A percentile compares a stretch with the other conserved stretches of the same genome.
These are phyloP conservation scores for Sporopachydermia quercuum DNA, from an alignment of 805 yeast genomes.

Conservation along the genomic window DNA sequence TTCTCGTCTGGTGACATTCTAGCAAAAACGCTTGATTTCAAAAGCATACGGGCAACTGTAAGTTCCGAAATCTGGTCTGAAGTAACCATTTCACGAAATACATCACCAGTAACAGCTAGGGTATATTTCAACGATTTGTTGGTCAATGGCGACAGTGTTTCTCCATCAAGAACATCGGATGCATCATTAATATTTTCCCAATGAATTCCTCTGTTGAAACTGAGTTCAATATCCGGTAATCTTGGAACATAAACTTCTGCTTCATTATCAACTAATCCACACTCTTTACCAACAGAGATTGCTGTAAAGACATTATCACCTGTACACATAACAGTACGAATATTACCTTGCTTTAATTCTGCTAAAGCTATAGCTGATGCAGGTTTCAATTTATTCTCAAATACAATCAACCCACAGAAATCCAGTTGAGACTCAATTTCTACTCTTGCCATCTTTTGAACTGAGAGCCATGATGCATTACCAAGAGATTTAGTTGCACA, in stretches of 20 bases:
- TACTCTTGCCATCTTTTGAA: slow-evolving; percentile 40
- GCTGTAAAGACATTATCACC: slow-evolving; percentile 96
- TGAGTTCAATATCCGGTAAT: slow-evolving; percentile 8
- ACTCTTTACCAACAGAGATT: slow-evolving; percentile 79
- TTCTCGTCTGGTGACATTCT: slow-evolving; percentile 99
- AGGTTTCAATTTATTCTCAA: slow-evolving; percentile 78
- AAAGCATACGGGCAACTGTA: slow-evolving; percentile 33
- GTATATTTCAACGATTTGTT: slow-evolving; percentile 29
- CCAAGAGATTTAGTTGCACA: slow-evolving; percentile 55
- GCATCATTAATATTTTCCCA: slow-evolving; percentile 28
- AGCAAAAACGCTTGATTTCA: slow-evolving; percentile 72
- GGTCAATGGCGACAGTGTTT: slow-evolving; percentile 37
- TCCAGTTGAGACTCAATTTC: slow-evolving; percentile 53
- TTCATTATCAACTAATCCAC: slow-evolving; percentile 41
- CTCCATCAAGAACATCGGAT: slow-evolving; percentile 37
- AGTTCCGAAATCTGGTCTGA: slow-evolving; percentile 14
- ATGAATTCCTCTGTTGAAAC: slow-evolving; percentile 8
- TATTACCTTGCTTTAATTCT: slow-evolving; percentile 47
- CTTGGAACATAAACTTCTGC: slow-evolving; percentile 45
- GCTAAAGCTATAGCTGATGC: slow-evolving; percentile 47
- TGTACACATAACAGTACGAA: slow-evolving; percentile 90
- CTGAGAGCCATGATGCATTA: slow-evolving; percentile 29
- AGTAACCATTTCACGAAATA: slow-evolving; percentile 62
- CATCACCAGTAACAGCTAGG: slow-evolving; percentile 86
- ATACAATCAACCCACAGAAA: slow-evolving; percentile 79